phyloP scores from a whole-genome alignment of 2,329 filamentous ascomycete genomes.

The Ophiostoma australiae region DNA sequence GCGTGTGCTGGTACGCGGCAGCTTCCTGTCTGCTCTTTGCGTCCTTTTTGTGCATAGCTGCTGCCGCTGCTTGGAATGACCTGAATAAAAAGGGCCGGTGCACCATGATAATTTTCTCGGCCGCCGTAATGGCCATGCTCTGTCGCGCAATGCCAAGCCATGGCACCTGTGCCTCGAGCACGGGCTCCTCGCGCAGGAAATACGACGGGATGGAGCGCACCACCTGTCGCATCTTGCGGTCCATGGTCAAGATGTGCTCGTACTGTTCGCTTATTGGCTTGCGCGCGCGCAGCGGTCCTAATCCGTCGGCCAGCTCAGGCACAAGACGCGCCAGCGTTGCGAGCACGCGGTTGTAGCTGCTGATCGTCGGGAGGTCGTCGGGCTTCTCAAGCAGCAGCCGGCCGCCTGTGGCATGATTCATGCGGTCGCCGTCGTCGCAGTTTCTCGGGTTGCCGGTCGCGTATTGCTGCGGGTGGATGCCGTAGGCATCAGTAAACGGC shows the following conservation, averaged over 20 bases:
- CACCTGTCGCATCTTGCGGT: constrained; percentile 34
- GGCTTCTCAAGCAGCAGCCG: constrained; percentile 22
- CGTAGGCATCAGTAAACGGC: constrained; percentile 38
- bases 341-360: constrained; percentile 32
- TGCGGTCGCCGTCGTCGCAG: constrained; percentile 34
- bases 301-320: constrained; percentile 33
- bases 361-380: constrained; percentile 26
- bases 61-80: constrained; percentile 30
- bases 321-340: constrained; percentile 34
- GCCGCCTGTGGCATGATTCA: constrained; percentile 27
- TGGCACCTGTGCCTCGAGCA: constrained; percentile 29
- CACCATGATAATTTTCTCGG: constrained; percentile 40
- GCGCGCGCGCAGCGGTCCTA: constrained; percentile 33
- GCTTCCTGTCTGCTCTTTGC: not conserved
- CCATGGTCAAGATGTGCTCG: constrained; percentile 34
- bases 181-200: constrained; percentile 31
- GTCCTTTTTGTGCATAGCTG: not conserved
- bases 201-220: constrained; percentile 35
- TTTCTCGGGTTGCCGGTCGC: constrained; percentile 34
- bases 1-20: constrained; percentile 31
- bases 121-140: constrained; percentile 37
- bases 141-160: constrained; percentile 36
- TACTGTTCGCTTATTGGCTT: constrained; percentile 34
- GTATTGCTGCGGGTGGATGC: constrained; percentile 35
- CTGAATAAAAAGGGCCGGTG: constrained; percentile 37